Conservation (phyloP, 2,329 filamentous ascomycete species). For the Fusarium phyllophilum region DNA sequence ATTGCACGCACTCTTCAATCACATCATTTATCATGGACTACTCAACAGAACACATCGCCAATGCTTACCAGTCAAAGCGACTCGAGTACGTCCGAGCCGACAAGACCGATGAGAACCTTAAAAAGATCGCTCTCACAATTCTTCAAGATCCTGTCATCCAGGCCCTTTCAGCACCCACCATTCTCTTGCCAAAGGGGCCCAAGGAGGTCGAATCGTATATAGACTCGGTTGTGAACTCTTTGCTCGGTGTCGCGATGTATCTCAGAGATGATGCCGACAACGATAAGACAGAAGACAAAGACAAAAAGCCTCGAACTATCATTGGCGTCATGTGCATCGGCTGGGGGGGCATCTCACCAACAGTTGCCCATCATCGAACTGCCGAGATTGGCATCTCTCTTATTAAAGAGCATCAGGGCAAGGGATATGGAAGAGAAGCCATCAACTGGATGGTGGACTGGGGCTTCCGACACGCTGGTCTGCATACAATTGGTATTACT, state of each 20-base stretch:
- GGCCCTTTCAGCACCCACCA: not conserved
- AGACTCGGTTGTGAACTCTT: not conserved
- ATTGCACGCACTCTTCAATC: not conserved
- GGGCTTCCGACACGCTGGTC: slow-evolving; percentile 10
- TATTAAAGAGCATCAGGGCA: not conserved
- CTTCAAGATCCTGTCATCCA: slow-evolving; percentile 7
- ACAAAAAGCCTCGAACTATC: not conserved
- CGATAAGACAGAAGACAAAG: not conserved
- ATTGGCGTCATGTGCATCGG: slow-evolving; percentile 24
- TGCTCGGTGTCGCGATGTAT: slow-evolving; percentile 9
- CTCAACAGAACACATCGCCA: not conserved
- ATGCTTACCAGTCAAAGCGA: slow-evolving; percentile 4
- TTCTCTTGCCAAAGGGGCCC: slow-evolving; percentile 2
- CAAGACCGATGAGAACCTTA: not conserved
- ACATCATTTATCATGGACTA: slow-evolving; percentile 50
- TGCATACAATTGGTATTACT: slow-evolving; percentile 4
- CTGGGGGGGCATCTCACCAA: slow-evolving; percentile 9
- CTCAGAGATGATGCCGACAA: not conserved
- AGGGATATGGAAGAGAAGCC: slow-evolving; percentile 11
- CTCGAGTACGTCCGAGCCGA: slow-evolving; percentile 4
- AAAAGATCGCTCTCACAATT: not conserved
- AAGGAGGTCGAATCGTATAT: slow-evolving; percentile 2
- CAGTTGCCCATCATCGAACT: not conserved
- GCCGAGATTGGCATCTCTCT: slow-evolving; percentile 11
- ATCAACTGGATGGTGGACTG: slow-evolving; percentile 24